phyloP scores from a whole-genome alignment of 305 asterid genomes.

The Euphrasia arctica region DNA sequence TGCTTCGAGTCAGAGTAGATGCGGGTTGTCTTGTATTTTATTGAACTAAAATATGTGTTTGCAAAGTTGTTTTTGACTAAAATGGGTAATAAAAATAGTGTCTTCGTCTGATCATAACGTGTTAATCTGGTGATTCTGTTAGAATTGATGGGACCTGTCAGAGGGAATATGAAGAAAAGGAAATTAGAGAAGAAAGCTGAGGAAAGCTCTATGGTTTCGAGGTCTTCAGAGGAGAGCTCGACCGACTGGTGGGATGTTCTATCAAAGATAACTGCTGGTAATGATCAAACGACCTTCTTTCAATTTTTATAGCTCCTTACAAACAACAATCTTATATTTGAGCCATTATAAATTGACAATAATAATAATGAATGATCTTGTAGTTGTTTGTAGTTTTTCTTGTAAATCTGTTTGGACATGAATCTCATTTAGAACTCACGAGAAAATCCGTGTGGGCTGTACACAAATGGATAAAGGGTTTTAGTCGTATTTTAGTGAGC shows the following conservation, averaged over 20 bases:
- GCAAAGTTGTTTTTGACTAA: not conserved
- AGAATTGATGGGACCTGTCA: constrained; percentile 63
- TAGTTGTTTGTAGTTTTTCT: not conserved
- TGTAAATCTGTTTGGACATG: too few species aligned
- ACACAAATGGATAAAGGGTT: not conserved
- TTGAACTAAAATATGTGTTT: not conserved
- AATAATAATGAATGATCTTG: not conserved
- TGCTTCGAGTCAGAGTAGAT: not conserved
- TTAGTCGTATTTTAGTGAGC: not conserved
- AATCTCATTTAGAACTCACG: too few species aligned
- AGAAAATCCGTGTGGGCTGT: not conserved
- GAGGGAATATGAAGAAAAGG: constrained; percentile 59
- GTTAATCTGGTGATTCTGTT: constrained; percentile 22
- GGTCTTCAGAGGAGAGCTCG: constrained; percentile 54
- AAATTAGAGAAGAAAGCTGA: constrained; percentile 53
- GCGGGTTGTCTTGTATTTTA: too few species aligned
- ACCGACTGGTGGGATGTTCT: constrained; percentile 67
- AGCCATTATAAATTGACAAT: not conserved
- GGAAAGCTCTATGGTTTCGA: constrained; percentile 41
- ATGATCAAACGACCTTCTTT: not conserved
- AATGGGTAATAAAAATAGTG: not conserved
- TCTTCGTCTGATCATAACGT: not conserved
- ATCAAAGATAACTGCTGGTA: constrained; percentile 53
- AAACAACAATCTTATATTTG: not conserved
- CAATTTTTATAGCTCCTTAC: not conserved